Base-by-base conservation (phyloP, 108 stramenopile genomes). In the Cyclotella atomus region DNA sequence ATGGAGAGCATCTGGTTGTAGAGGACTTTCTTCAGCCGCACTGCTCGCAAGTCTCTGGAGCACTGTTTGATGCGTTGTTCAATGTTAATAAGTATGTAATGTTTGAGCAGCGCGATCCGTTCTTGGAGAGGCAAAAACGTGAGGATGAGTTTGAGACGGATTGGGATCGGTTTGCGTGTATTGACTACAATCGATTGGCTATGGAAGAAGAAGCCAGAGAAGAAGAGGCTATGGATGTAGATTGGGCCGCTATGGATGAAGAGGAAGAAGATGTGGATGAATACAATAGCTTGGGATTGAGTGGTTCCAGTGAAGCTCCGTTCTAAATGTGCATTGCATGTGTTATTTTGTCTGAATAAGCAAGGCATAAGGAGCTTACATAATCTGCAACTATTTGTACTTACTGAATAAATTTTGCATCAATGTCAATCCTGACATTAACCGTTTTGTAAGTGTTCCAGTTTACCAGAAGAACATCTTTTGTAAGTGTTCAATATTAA, bases 21-120 rank as follows among this genome's bases (percentile, higher is more conserved):
- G 89, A 91, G 65, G 97, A 99, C 67, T 97, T 98, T 70, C 64
- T 97, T 55, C 91, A 91, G 70, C 84, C 89, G 16, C 91, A 95
- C 74, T 91, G 93, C 36, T 67, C 88, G 3, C 85, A 92, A 62
- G 94, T 98, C 24, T 94, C 91, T 1, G 99, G 99, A 28, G 96
- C 96, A 15, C 79, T 99, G 23, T 99, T 98, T 79, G 97, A 98
- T 81, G 96, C 95, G 8, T 79, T 99, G 30, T 99, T 99, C 86
- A 98, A 97, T 83, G 79, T 99, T 59, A 97, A 97, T 90, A 98
- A 99, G 74, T 98, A 98, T 60, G 83, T 98, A 19, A 79, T 84
- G 71, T 99, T 98, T 76, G 99, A 99, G 82, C 94, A 95, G 66
- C 79, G 98, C 0, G 99, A 99, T 84, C 97, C 99, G 9, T 97